phyloP scores from a whole-genome alignment of 2,329 filamentous ascomycete genomes.

The Epichloe uncinata region DNA sequence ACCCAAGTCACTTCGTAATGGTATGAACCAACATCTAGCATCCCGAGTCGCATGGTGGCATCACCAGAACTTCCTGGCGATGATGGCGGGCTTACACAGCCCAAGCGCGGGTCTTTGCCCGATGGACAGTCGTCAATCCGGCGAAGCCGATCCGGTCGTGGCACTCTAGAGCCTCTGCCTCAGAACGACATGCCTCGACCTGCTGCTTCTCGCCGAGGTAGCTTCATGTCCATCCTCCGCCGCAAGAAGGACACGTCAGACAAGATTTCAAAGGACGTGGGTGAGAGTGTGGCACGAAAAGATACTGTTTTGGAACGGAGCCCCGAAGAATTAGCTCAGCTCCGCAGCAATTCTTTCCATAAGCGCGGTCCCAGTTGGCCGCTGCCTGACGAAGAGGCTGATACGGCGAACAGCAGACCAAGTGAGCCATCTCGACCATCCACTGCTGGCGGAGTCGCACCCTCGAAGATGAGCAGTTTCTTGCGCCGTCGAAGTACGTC shows the following conservation, averaged over 20 bases:
- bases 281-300: conserved; percentile 45
- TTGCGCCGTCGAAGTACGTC: conserved; percentile 26
- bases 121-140: conserved; percentile 18
- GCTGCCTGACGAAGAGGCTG: conserved; percentile 17
- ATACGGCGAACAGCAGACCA: conserved; percentile 13
- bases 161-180: conserved; percentile 16
- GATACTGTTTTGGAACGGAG: conserved; percentile 51
- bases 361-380: conserved; percentile 22
- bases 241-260: conserved; percentile 41
- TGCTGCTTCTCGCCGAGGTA: conserved; percentile 26
- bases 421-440: conserved; percentile 19
- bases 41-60: conserved; percentile 11
- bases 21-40: conserved; percentile 4
- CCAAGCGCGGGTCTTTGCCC: conserved; percentile 6
- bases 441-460: conserved; percentile 18
- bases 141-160: conserved; percentile 29
- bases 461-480: conserved; percentile 15
- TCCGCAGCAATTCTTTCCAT: conserved; percentile 25
- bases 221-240: conserved; percentile 47
- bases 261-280: conserved; percentile 39
- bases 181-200: conserved; percentile 7
- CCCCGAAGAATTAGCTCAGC: conserved; percentile 34
- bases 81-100: conserved; percentile 31
- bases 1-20: conserved; percentile 18
- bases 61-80: conserved; percentile 49